A percentile compares a stretch with the other conserved stretches of the same genome.
Evolutionary conservation across 1,284 basidiomycete genomes (phyloP).

Genomic region (Ustilago hordei): DNA sequence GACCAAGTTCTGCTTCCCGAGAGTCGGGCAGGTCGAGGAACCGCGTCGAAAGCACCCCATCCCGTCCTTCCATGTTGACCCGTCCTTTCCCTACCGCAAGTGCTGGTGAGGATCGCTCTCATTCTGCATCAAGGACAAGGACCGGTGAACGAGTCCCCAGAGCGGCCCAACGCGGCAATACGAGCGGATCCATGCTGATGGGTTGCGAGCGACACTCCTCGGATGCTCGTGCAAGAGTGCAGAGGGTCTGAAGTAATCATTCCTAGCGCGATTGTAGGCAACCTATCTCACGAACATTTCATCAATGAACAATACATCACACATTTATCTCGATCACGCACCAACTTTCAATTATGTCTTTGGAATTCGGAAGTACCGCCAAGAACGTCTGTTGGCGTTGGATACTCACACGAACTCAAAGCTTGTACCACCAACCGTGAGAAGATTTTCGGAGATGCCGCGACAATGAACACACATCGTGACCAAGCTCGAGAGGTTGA

Average conservation of each 20-base stretch:
- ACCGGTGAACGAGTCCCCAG: slow-evolving; percentile 13
- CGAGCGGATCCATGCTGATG: neutral
- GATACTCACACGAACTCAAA: slow-evolving; percentile 2
- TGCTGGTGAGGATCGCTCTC: slow-evolving; percentile 14
- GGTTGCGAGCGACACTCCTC: slow-evolving; percentile 14
- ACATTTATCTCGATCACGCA: neutral
- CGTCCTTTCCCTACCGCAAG: slow-evolving; percentile 11
- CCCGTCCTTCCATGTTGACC: slow-evolving; percentile 3
- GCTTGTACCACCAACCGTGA: slow-evolving; percentile 4
- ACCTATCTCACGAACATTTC: neutral
- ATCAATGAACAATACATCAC: neutral
- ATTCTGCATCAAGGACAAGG: slow-evolving; percentile 1
- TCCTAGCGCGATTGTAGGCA: neutral
- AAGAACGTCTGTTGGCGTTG: neutral
- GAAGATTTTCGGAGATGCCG: slow-evolving; percentile 4
- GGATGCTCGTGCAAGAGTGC: slow-evolving; percentile 2
- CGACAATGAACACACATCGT: neutral
- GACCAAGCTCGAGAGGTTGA: neutral
- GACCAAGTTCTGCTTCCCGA: neutral
- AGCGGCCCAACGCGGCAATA: neutral
- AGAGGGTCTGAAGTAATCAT: slow-evolving; percentile 11
- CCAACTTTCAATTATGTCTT: neutral
- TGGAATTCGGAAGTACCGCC: neutral
- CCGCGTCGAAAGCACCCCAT: slow-evolving; percentile 11
- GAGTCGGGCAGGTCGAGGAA: slow-evolving; percentile 11